phyloP scores from a whole-genome alignment of 1,139 yeast genomes.

The Candida sojae region DNA sequence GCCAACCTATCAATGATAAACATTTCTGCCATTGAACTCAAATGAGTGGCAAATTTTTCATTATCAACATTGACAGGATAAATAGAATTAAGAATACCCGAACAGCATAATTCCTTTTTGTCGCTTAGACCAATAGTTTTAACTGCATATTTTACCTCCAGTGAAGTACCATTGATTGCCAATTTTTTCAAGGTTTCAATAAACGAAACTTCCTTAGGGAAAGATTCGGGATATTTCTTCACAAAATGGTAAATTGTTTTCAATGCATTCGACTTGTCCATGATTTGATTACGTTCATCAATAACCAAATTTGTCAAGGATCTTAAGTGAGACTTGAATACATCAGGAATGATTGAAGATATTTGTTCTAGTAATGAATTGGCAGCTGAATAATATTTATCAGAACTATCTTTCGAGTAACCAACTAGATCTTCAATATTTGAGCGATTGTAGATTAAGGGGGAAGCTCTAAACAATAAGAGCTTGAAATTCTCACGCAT shows the following conservation, averaged over 20 bases:
- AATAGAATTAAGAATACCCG: slow-evolving; percentile 40
- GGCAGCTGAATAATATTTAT: slow-evolving; percentile 37
- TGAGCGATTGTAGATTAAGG: slow-evolving; percentile 64
- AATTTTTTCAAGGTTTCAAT: slow-evolving; percentile 42
- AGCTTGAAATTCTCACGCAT: slow-evolving; percentile 55
- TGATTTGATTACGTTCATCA: slow-evolving; percentile 10
- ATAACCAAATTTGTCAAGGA: slow-evolving; percentile 48
- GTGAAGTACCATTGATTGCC: slow-evolving; percentile 55
- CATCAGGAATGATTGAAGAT: slow-evolving; percentile 62
- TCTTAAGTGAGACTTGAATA: slow-evolving; percentile 61
- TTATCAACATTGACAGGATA: slow-evolving; percentile 52
- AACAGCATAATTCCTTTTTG: slow-evolving; percentile 39
- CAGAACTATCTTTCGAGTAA: slow-evolving; percentile 38
- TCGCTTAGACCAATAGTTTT: slow-evolving; percentile 55
- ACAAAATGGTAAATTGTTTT: slow-evolving; percentile 65
- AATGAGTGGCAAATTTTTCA: slow-evolving; percentile 50
- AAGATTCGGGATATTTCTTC: slow-evolving; percentile 45
- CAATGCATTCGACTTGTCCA: slow-evolving; percentile 28
- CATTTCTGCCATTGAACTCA: slow-evolving; percentile 64
- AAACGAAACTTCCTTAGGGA: slow-evolving; percentile 38
- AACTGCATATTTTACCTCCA: slow-evolving; percentile 67
- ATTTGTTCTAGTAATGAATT: slow-evolving; percentile 60
- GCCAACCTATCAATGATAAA: slow-evolving; percentile 52
- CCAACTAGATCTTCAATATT: slow-evolving; percentile 58
- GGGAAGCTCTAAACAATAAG: slow-evolving; percentile 62